phyloP scores from a whole-genome alignment of 306 rosid species.

The Dicorynia guianensis region DNA sequence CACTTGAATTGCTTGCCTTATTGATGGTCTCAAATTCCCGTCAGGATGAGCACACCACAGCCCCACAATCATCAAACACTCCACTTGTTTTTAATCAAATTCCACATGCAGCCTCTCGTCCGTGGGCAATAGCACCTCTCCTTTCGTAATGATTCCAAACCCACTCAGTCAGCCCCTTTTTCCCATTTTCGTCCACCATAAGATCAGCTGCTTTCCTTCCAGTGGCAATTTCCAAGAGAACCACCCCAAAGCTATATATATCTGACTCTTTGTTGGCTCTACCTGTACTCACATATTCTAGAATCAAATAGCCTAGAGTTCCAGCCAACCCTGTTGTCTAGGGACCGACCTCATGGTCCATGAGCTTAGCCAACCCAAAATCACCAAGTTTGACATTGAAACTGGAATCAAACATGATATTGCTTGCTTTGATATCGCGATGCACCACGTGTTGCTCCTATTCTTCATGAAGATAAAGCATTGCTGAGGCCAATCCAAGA shows the following conservation, averaged over 20 bases:
- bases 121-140: constrained; percentile 18
- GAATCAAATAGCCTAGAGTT: constrained; percentile 49
- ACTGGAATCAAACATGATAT: constrained; percentile 34
- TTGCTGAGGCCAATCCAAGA: constrained; percentile 31
- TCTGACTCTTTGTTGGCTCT: constrained; percentile 45
- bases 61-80: constrained; percentile 50
- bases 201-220: no score
- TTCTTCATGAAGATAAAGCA: constrained; percentile 43
- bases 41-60: constrained; percentile 49
- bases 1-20: constrained; percentile 41
- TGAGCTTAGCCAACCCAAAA: constrained; percentile 33
- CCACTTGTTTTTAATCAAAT: constrained; percentile 35
- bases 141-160: no score
- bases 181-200: no score
- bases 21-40: constrained; percentile 35
- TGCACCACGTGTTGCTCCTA: constrained; percentile 41
- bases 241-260: neutral
- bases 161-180: no score
- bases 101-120: constrained; percentile 36
- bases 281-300: constrained; percentile 42
- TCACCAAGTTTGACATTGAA: constrained; percentile 39
- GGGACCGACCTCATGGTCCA: constrained; percentile 29
- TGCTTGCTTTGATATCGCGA: constrained; percentile 44
- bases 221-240: no score
- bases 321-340: constrained; percentile 21